Percentiles rank a stretch among this genome's conserved stretches.
Evolutionary conservation across 139 green algal species (phyloP).

Genomic region (Coelastrella sp.): DNA sequence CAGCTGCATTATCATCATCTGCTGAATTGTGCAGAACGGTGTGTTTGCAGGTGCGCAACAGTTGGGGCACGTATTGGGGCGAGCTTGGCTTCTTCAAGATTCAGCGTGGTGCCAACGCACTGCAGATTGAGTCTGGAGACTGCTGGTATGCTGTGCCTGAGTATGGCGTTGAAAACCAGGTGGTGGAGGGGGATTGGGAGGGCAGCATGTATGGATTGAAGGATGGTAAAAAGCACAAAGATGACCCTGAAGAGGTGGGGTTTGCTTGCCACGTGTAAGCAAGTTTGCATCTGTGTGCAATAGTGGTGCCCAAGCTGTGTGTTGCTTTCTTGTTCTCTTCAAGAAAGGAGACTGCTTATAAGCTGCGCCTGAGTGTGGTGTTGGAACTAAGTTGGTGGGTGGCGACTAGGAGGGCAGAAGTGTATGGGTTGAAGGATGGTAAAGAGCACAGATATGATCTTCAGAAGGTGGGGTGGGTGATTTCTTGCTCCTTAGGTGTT

Average conservation of each 20-base stretch:
- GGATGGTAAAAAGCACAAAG: slow-evolving; percentile 21
- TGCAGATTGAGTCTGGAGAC: slow-evolving; percentile 70
- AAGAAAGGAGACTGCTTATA: no score
- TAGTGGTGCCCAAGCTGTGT: no score
- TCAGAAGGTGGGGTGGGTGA: no score
- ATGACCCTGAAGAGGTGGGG: background rate
- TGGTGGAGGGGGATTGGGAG: slow-evolving; percentile 55
- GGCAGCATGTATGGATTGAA: slow-evolving; percentile 64
- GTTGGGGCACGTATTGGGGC: slow-evolving; percentile 68
- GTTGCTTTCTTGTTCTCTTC: no score
- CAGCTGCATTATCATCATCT: no score
- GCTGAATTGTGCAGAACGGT: background rate
- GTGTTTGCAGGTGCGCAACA: slow-evolving; percentile 56
- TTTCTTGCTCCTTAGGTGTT: no score
- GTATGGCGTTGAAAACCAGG: slow-evolving; percentile 48
- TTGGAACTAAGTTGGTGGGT: no score
- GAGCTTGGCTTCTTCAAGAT: slow-evolving; percentile 57
- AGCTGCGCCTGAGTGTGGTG: no score
- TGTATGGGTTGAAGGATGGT: no score
- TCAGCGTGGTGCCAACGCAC: slow-evolving; percentile 57
- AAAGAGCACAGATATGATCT: no score
- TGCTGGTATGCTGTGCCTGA: slow-evolving; percentile 55
- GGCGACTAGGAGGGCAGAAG: no score
- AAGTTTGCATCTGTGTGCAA: no score
- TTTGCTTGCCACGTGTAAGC: background rate